phyloP scores from a whole-genome alignment of 306 rosid genomes.

The Oemleria cerasiformis region DNA sequence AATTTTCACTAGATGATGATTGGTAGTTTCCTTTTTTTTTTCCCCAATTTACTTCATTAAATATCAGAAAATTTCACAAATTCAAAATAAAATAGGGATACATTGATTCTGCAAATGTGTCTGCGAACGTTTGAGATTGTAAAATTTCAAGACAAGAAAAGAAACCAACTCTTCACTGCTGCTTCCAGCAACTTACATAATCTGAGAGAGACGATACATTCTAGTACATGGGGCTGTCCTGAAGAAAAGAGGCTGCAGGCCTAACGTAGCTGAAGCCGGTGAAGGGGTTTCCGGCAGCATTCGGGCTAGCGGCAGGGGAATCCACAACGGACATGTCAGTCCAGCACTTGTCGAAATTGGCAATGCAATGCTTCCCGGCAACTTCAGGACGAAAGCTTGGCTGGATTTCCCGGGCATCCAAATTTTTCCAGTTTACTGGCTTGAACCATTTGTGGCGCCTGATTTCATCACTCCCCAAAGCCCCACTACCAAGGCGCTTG shows the following conservation, averaged over 20 bases:
- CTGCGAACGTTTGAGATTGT: background rate
- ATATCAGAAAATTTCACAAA: background rate
- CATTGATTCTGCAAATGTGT: background rate
- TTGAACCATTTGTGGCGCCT: slow-evolving; percentile 92
- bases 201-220: too few species aligned
- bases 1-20: background rate
- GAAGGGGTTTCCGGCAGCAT: slow-evolving; percentile 65
- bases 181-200: background rate
- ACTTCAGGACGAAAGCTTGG: slow-evolving; percentile 92
- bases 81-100: background rate
- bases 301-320: slow-evolving; percentile 88
- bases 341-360: slow-evolving; percentile 94
- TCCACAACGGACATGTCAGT: slow-evolving; percentile 86
- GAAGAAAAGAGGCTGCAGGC: slow-evolving; percentile 79
- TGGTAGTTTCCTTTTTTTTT: background rate
- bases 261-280: slow-evolving; percentile 73
- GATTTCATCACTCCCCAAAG: slow-evolving; percentile 65
- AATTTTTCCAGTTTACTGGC: slow-evolving; percentile 74
- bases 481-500: slow-evolving; percentile 75
- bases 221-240: slow-evolving; percentile 30
- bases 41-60: background rate
- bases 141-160: background rate
- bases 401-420: slow-evolving; percentile 70
- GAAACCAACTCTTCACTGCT: background rate
- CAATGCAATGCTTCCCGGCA: slow-evolving; percentile 77